Evolutionary conservation across 2,329 filamentous ascomycete genomes (phyloP), one percentile per base, ranked within the genome.

Genomic region (Knufia fluminis): DNA sequence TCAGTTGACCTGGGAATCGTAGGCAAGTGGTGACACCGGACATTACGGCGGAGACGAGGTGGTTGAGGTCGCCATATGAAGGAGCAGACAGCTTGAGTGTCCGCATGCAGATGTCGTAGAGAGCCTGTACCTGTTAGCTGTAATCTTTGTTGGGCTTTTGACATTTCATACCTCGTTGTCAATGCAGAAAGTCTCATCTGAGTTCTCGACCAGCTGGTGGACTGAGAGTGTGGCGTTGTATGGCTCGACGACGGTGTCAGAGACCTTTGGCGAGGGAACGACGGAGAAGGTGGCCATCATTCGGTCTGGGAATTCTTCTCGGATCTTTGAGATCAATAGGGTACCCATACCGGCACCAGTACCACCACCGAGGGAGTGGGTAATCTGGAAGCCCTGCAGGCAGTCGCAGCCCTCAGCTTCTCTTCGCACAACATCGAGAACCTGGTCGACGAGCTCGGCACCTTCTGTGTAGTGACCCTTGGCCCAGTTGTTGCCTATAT

Each of bases 261-360:
- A 98, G 66, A 98, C 92, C 85, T 97, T 98, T 71, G 92, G 92
- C 42, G 92, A 97, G 66, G 92, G 92, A 56, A 97, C 85, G 66
- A 98, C 92, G 64, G 92, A 97, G 83, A 96, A 98, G 60, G 92
- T 98, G 62, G 92, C 90, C 92, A 97, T 98, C 92, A 98, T 98
- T 68, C 92, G 88, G 80, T 98, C 92, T 68, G 92, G 92, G 79
- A 97, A 97, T 77, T 97, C 92, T 79, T 98, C 92, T 66, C 92
- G 92, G 73, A 97, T 97, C 86, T 98, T 98, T 78, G 90, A 96
- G 81, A 97, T 97, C 71, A 98, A 77, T 66, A 98, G 83, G 54
- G 92, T 98, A 77, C 92, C 92, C 92, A 98, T 98, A 86, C 92
- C 92, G 65, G 92, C 91, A 89, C 92, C 92, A 66, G 92, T 98